These are phyloP conservation scores for Pseudocercospora eumusae DNA, from an alignment of 2,329 filamentous ascomycete species.

Conservation along the genomic window DNA sequence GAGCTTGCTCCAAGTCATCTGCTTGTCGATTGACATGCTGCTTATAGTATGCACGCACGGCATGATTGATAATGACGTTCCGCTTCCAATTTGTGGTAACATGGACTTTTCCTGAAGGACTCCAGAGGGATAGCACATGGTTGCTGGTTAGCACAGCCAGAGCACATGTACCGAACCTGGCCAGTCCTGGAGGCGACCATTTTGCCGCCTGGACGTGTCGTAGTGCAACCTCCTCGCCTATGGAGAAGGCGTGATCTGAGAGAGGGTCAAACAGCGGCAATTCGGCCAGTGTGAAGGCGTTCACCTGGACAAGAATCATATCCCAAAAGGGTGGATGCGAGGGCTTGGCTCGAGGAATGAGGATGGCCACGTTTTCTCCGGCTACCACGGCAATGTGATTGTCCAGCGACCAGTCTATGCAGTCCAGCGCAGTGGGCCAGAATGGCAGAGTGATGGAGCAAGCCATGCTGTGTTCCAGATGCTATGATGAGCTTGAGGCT, in stretches of 20 bases:
- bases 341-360: slow-evolving; percentile 40
- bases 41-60: slow-evolving; percentile 46
- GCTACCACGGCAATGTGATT: slow-evolving; percentile 59
- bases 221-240: slow-evolving; percentile 61
- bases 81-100: slow-evolving; percentile 54
- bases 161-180: slow-evolving; percentile 55
- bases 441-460: slow-evolving; percentile 37
- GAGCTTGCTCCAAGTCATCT: slow-evolving; percentile 21
- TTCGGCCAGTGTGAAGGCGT: slow-evolving; percentile 56
- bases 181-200: slow-evolving; percentile 61
- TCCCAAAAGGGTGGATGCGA: slow-evolving; percentile 38
- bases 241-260: slow-evolving; percentile 52
- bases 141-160: slow-evolving; percentile 60
- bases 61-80: slow-evolving; percentile 55
- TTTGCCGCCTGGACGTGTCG: slow-evolving; percentile 53
- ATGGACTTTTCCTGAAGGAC: slow-evolving; percentile 47
- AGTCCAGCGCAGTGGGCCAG: slow-evolving; percentile 55
- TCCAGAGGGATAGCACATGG: slow-evolving; percentile 59
- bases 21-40: slow-evolving; percentile 26
- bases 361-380: slow-evolving; percentile 57
- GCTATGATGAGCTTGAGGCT: slow-evolving; percentile 7
- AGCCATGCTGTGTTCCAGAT: slow-evolving; percentile 24
- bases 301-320: slow-evolving; percentile 49
- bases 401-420: slow-evolving; percentile 61
- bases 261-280: slow-evolving; percentile 49